Evolutionary conservation across 2,329 filamentous ascomycete genomes (phyloP).

Genomic region (Hypoxylon sp.): DNA sequence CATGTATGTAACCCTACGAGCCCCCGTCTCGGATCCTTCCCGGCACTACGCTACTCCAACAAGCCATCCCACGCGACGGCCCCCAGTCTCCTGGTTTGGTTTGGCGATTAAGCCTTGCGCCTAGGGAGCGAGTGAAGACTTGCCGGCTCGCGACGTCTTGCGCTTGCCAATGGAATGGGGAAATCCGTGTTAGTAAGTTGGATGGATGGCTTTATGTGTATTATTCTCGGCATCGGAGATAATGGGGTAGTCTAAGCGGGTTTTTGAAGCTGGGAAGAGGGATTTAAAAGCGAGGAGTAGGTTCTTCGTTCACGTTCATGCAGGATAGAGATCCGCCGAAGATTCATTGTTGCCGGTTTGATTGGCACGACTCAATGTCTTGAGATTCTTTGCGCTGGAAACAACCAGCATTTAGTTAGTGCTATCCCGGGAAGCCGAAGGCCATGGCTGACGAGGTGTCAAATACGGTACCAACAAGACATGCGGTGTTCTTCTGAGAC

Average conservation of each 20-base stretch:
- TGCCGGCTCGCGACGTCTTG: background rate
- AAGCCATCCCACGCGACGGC: background rate
- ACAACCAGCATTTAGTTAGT: too few relatives aligned
- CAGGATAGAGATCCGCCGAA: background rate
- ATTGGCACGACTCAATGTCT: background rate
- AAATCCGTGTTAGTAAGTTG: background rate
- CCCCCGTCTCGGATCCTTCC: constrained; percentile 22
- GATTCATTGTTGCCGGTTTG: background rate
- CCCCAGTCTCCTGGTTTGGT: background rate
- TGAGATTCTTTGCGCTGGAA: background rate
- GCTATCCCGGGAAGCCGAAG: too few relatives aligned
- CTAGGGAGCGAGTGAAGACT: background rate
- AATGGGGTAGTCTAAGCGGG: background rate
- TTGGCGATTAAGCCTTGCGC: background rate
- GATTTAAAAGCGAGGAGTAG: background rate
- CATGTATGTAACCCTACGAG: constrained; percentile 43
- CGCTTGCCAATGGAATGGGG: background rate
- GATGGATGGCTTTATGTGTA: background rate
- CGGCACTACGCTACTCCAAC: background rate
- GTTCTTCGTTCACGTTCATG: background rate
- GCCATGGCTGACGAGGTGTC: too few relatives aligned
- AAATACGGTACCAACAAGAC: too few relatives aligned
- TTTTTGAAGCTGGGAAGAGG: background rate
- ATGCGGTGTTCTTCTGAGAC: too few relatives aligned
- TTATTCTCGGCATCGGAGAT: background rate